A percentile compares a stretch with the other conserved stretches of the same genome.
These are phyloP conservation scores for Setomelanomma holmii DNA, from an alignment of 2,329 filamentous ascomycete genomes.

Conservation along the genomic window DNA sequence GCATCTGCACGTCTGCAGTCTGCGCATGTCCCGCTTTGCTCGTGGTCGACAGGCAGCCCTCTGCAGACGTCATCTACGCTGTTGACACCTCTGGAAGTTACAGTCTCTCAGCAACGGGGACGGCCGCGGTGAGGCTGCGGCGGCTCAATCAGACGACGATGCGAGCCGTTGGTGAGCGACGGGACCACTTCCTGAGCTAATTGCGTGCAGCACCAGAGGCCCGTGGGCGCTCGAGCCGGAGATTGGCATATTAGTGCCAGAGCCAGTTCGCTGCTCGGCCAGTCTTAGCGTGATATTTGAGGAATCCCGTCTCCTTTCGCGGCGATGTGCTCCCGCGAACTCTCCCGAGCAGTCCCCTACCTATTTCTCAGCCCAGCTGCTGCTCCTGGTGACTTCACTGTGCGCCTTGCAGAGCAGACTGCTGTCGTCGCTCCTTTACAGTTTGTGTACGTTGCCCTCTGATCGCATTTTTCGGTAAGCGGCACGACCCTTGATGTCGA, in stretches of 20 bases:
- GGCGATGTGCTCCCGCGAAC: slow-evolving; percentile 26
- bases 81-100: not conserved
- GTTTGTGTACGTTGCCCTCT: slow-evolving; percentile 7
- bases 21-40: slow-evolving; percentile 24
- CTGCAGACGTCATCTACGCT: slow-evolving; percentile 27
- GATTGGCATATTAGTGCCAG: slow-evolving; percentile 25
- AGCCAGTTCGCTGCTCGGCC: slow-evolving; percentile 36
- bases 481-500: slow-evolving; percentile 19
- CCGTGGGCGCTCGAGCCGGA: slow-evolving; percentile 25
- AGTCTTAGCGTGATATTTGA: slow-evolving; percentile 40
- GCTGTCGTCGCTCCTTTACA: slow-evolving; percentile 45
- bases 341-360: slow-evolving; percentile 29
- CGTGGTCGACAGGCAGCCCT: slow-evolving; percentile 17
- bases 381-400: slow-evolving; percentile 34
- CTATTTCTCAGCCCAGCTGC: slow-evolving; percentile 27
- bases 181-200: slow-evolving; percentile 25
- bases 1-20: slow-evolving; percentile 5
- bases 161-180: slow-evolving; percentile 24
- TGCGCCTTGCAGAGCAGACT: slow-evolving; percentile 34
- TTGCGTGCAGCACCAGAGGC: slow-evolving; percentile 40
- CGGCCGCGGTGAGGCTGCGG: slow-evolving; percentile 5
- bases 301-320: slow-evolving; percentile 40
- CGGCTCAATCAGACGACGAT: slow-evolving; percentile 7
- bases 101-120: not conserved
- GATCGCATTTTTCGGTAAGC: slow-evolving; percentile 42